These are phyloP conservation scores for Dothistroma pini DNA, from an alignment of 2,329 filamentous ascomycete genomes.

Conservation along the genomic window DNA sequence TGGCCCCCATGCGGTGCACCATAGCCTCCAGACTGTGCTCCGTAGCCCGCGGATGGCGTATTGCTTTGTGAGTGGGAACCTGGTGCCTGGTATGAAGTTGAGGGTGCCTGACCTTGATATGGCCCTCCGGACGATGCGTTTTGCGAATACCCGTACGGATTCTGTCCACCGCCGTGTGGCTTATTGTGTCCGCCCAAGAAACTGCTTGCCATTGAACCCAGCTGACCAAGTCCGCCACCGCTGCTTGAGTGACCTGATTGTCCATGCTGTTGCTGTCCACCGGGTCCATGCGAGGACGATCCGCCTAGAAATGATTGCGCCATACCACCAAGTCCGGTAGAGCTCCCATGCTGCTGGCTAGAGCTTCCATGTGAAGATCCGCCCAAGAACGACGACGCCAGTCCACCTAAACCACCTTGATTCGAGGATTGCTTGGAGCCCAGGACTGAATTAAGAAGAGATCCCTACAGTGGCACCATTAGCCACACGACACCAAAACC, in stretches of 20 bases:
- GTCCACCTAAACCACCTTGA: conserved; percentile 26
- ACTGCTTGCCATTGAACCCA: conserved; percentile 29
- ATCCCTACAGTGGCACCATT: conserved; percentile 21
- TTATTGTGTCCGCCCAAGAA: conserved; percentile 33
- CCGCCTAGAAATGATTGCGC: conserved; percentile 27
- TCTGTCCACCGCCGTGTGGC: conserved; percentile 25
- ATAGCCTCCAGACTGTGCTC: conserved; percentile 23
- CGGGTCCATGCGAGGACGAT: conserved; percentile 17
- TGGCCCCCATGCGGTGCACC: conserved; percentile 19
- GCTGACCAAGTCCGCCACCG: conserved; percentile 25
- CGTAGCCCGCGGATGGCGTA: conserved; percentile 20
- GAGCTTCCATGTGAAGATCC: conserved; percentile 23
- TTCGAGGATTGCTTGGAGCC: conserved; percentile 29
- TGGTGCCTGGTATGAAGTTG: conserved; percentile 34
- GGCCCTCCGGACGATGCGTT: conserved; percentile 30
- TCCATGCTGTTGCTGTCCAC: conserved; percentile 23
- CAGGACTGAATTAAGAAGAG: conserved; percentile 28
- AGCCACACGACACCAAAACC: conserved; percentile 2
- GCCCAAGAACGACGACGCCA: conserved; percentile 34
- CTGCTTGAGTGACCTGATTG: conserved; percentile 19
- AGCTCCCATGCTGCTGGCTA: conserved; percentile 18
- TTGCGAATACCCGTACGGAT: conserved; percentile 38
- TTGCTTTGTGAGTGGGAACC: conserved; percentile 12
- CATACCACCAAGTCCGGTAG: conserved; percentile 26
- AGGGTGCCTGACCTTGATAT: conserved; percentile 37